Evolutionary conservation across 305 asterid genomes (phyloP).

Genomic region (Fraxinus velutina): DNA sequence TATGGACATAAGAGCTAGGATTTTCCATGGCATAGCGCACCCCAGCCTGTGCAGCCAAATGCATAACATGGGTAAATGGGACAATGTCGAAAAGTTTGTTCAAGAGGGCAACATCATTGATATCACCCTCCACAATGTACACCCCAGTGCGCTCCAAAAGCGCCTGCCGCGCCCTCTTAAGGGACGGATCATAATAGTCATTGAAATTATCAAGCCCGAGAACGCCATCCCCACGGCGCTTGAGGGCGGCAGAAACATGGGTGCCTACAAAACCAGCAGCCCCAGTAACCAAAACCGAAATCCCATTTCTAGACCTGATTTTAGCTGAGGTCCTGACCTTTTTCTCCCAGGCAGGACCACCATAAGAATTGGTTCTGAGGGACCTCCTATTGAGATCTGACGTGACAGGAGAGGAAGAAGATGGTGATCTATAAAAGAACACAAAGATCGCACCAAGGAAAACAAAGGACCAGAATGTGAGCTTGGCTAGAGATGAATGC

Average conservation of each 20-base stretch:
- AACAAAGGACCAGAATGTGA: conserved; percentile 27
- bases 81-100: conserved; percentile 23
- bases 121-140: conserved; percentile 26
- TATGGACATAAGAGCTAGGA: conserved; percentile 26
- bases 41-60: conserved; percentile 32
- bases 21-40: conserved; percentile 30
- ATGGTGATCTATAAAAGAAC: conserved; percentile 24
- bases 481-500: conserved; percentile 21
- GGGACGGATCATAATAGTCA: conserved; percentile 25
- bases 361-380: not conserved
- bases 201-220: conserved; percentile 28
- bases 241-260: conserved; percentile 26
- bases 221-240: conserved; percentile 31
- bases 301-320: conserved; percentile 18
- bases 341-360: conserved; percentile 20
- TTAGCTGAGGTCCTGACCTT: conserved; percentile 14
- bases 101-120: conserved; percentile 16
- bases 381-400: conserved; percentile 22
- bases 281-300: conserved; percentile 27
- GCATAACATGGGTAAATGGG: conserved; percentile 29
- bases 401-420: conserved; percentile 4
- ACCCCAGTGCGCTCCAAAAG: conserved; percentile 21
- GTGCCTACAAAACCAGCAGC: conserved; percentile 33
- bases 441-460: conserved; percentile 14
- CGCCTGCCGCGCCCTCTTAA: conserved; percentile 26